A percentile compares a stretch with the other conserved stretches of the same genome.
Conservation (phyloP, 2,329 filamentous ascomycete species). For the Claviceps arundinis region DNA sequence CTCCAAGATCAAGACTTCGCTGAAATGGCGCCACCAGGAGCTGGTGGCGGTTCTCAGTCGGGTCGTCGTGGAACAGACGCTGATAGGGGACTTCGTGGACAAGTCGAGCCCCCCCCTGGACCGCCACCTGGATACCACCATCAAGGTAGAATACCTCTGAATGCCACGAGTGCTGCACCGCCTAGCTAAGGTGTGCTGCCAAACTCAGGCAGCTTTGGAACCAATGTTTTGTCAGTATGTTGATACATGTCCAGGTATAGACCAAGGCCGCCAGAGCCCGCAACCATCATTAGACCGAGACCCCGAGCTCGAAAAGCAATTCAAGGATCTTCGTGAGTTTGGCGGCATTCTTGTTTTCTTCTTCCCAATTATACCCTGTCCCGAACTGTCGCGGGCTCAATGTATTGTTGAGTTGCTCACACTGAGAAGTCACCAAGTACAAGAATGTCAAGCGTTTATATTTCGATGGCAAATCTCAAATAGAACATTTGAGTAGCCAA, state of each 20-base stretch:
- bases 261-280: conserved; percentile 42
- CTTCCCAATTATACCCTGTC: conserved; percentile 1
- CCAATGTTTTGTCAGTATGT: conserved; percentile 25
- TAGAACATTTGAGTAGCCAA: conserved; percentile 75
- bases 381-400: not conserved
- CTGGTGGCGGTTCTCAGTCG: conserved; percentile 27
- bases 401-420: conserved; percentile 6
- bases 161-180: conserved; percentile 29
- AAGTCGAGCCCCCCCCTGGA: conserved; percentile 29
- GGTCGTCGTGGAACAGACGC: conserved; percentile 35
- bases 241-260: conserved; percentile 26
- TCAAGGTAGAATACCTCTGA: conserved; percentile 32
- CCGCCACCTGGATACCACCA: conserved; percentile 40
- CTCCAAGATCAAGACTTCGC: conserved; percentile 19
- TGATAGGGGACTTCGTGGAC: conserved; percentile 31
- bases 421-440: conserved; percentile 68
- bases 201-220: conserved; percentile 27
- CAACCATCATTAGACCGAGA: conserved; percentile 37
- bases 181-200: conserved; percentile 17
- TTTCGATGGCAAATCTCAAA: conserved; percentile 87
- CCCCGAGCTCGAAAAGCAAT: conserved; percentile 37
- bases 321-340: conserved; percentile 42
- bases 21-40: conserved; percentile 30
- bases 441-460: conserved; percentile 97
- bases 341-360: not conserved